These are phyloP conservation scores for Escallonia rubra DNA, from an alignment of 129 eudicot genomes.

Conservation along the genomic window DNA sequence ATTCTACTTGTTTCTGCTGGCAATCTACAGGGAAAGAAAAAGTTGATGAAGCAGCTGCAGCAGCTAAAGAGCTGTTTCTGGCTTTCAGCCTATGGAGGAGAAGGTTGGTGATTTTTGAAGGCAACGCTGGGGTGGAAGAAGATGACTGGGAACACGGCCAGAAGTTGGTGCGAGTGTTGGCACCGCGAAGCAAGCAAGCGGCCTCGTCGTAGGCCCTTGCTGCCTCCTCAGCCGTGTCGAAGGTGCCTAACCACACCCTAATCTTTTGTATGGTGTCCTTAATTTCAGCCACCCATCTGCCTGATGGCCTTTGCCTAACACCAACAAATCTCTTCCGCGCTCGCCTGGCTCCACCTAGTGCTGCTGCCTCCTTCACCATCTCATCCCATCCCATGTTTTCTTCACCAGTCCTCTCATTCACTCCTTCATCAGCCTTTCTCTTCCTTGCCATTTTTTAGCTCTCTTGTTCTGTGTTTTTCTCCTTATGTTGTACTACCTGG, in stretches of 20 bases:
- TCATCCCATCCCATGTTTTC: conserved; percentile 45
- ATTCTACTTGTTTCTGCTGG: conserved; percentile 24
- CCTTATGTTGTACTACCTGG: not conserved
- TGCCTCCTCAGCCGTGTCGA: conserved; percentile 85
- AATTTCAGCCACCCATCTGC: conserved; percentile 86
- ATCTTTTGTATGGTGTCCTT: conserved; percentile 85
- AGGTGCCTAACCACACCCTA: conserved; percentile 80
- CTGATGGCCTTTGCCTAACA: conserved; percentile 83
- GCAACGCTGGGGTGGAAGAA: conserved; percentile 58
- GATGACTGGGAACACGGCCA: conserved; percentile 61
- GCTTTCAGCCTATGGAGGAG: conserved; percentile 69
- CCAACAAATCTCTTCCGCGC: conserved; percentile 71
- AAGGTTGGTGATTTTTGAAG: conserved; percentile 67
- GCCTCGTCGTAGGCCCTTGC: conserved; percentile 93
- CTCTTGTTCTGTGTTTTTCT: not conserved
- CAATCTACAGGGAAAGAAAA: conserved; percentile 13
- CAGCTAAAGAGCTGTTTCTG: conserved; percentile 54
- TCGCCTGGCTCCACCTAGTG: conserved; percentile 47
- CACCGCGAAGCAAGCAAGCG: conserved; percentile 77
- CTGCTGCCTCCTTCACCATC: conserved; percentile 46
- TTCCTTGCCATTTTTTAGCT: conserved; percentile 54
- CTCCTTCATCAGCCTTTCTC: conserved; percentile 39
- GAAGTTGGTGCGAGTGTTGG: conserved; percentile 77
- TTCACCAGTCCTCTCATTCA: conserved; percentile 15
- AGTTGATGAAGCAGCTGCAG: conserved; percentile 17